A percentile compares a stretch with the other conserved stretches of the same genome.
phyloP scores from a whole-genome alignment of 106 monocot genomes.

The Dendrobium huoshanense region DNA sequence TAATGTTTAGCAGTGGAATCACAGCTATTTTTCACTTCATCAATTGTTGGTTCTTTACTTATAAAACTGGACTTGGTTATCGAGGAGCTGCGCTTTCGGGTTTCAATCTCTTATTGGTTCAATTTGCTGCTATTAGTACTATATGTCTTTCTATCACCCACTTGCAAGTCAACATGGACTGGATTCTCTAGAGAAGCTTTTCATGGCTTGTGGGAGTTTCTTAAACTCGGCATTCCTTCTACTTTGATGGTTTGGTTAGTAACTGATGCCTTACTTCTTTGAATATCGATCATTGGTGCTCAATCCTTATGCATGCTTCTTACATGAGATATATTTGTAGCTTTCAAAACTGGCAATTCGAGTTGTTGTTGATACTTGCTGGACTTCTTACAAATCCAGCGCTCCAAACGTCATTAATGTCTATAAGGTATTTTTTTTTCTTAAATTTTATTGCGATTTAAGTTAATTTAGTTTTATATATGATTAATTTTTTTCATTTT shows the following conservation, averaged over 20 bases:
- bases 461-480: not conserved
- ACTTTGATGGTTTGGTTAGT: constrained; percentile 46
- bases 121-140: constrained; percentile 26
- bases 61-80: constrained; percentile 25
- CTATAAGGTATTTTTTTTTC: constrained; percentile 13
- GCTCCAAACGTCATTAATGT: constrained; percentile 27
- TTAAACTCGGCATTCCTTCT: constrained; percentile 44
- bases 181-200: constrained; percentile 46
- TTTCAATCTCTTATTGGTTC: constrained; percentile 35
- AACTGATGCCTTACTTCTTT: not conserved
- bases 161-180: constrained; percentile 39
- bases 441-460: not conserved
- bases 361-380: constrained; percentile 23
- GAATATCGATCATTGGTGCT: not conserved
- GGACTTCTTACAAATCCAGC: constrained; percentile 31
- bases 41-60: constrained; percentile 54
- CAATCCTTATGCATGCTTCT: no score
- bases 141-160: constrained; percentile 25
- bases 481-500: not conserved
- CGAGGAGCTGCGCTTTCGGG: constrained; percentile 44
- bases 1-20: constrained; percentile 43
- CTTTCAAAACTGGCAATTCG: constrained; percentile 31
- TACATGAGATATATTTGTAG: not conserved
- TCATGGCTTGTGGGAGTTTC: constrained; percentile 21
- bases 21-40: constrained; percentile 48